Evolutionary conservation across 306 rosid species (phyloP).

Genomic region (Citrullus colocynthis): DNA sequence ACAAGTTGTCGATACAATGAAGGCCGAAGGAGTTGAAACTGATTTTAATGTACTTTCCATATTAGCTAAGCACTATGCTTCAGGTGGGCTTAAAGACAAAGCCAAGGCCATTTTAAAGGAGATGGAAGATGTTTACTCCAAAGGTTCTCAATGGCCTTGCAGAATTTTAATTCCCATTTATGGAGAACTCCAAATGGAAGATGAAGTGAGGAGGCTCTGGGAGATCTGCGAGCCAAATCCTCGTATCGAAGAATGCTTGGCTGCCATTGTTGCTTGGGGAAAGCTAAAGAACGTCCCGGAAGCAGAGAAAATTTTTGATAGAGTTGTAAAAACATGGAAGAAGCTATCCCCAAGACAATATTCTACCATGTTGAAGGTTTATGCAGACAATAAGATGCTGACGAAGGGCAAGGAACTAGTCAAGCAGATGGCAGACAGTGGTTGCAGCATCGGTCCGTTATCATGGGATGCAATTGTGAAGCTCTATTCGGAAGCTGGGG

Average conservation of each 20-base stretch:
- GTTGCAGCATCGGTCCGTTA: conserved; percentile 43
- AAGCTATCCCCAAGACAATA: conserved; percentile 30
- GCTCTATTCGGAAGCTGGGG: conserved; percentile 57
- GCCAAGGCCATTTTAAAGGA: conserved; percentile 54
- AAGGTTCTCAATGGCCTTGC: conserved; percentile 25
- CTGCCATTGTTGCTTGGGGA: conserved; percentile 78
- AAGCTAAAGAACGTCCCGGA: conserved; percentile 52
- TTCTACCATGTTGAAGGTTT: conserved; percentile 43
- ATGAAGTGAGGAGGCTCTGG: conserved; percentile 74
- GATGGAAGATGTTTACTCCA: conserved; percentile 48
- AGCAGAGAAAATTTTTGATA: conserved; percentile 68
- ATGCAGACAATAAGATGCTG: conserved; percentile 48
- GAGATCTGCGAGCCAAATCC: conserved; percentile 44
- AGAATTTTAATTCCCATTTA: conserved; percentile 40
- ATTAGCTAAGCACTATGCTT: conserved; percentile 45
- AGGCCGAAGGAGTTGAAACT: conserved; percentile 51
- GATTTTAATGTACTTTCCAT: conserved; percentile 18
- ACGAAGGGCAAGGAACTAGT: conserved; percentile 59
- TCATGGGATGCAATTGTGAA: conserved; percentile 64
- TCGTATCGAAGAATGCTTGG: conserved; percentile 29
- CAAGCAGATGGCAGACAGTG: conserved; percentile 47
- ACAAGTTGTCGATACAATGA: conserved; percentile 61
- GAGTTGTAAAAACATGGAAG: conserved; percentile 26
- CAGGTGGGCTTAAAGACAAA: conserved; percentile 52
- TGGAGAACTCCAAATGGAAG: conserved; percentile 53